Base-by-base conservation (phyloP, 1,139 yeast species). In the Kurtzmaniella quercitrusa region DNA sequence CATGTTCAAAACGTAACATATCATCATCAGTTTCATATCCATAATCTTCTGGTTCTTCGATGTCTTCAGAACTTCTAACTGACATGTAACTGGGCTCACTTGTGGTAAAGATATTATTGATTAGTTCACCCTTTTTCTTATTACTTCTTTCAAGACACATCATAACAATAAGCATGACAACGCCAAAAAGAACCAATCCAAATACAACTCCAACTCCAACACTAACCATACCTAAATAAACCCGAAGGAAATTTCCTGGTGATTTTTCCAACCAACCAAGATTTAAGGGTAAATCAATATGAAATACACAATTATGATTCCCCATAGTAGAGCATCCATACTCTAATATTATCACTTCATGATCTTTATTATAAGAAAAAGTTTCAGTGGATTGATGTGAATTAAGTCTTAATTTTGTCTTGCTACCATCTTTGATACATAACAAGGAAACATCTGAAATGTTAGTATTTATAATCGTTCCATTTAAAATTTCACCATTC, bases 171-270 rank as follows among this genome's bases (percentile, higher is more conserved):
- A 65, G 49, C 53, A 67, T 54, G 1, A 69, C 55, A 2, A 58
- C 54, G 2, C 71, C 72, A 51, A 69, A 66, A 9, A 68, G 46
- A 3, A 79, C 54, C 37, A 81, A 65, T 0, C 93, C 91, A 11
- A 82, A 55, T 0, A 84, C 63, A 3, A 84, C 65, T 4, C 93
- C 94, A 21, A 84, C 61, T 1, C 84, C 82, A 37, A 85, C 66
- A 25, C 91, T 85, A 10, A 82, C 70, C 46, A 81, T 72, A 3
- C 91, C 90, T 33, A 85, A 63, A 47, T 77, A 83, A 23, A 85
- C 61, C 47, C 77, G 84, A 40, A 80, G 68, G 42, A 65, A 58
- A 41, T 70, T 73, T 70, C 76, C 46, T 41, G 46, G 25, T 53
- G 59, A 53, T 2, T 57, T 59, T 9, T 72, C 68, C 3, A 87